Conservation (phyloP, 2,329 filamentous ascomycete species). For the Verticillium alfalfae region DNA sequence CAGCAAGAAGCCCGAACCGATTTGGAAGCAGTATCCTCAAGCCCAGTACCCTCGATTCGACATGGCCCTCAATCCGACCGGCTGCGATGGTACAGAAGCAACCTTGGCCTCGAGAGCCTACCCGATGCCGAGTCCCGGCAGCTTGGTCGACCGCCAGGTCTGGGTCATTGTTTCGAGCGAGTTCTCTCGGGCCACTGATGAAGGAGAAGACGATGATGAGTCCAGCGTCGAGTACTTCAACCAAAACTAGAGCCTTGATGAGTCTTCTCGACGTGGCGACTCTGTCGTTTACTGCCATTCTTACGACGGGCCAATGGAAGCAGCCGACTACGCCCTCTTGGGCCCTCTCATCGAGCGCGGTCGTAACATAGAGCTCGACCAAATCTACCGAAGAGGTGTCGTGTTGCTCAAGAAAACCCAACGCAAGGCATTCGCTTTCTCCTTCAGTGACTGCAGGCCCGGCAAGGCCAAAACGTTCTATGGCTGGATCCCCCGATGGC, state of each 20-base stretch:
- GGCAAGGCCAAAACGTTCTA: neutral
- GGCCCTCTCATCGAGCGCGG: neutral
- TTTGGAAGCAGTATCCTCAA: neutral
- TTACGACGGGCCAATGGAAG: neutral
- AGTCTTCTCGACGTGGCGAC: neutral
- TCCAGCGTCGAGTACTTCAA: neutral
- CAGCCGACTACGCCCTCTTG: neutral
- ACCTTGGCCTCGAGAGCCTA: neutral
- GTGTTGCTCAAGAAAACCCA: neutral
- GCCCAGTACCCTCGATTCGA: neutral
- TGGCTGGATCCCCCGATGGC: neutral
- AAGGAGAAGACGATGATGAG: neutral
- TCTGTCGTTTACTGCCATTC: neutral
- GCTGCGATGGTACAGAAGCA: neutral
- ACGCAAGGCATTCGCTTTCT: neutral
- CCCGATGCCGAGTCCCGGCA: neutral
- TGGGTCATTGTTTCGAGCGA: neutral
- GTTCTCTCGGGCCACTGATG: neutral
- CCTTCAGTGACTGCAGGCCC: neutral
- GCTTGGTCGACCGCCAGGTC: neutral
- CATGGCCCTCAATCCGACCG: neutral
- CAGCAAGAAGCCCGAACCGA: neutral
- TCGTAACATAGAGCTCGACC: neutral
- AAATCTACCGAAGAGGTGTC: neutral
- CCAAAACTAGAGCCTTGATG: neutral